phyloP scores from a whole-genome alignment of 306 rosid genomes.

The Vachellia collinsii region DNA sequence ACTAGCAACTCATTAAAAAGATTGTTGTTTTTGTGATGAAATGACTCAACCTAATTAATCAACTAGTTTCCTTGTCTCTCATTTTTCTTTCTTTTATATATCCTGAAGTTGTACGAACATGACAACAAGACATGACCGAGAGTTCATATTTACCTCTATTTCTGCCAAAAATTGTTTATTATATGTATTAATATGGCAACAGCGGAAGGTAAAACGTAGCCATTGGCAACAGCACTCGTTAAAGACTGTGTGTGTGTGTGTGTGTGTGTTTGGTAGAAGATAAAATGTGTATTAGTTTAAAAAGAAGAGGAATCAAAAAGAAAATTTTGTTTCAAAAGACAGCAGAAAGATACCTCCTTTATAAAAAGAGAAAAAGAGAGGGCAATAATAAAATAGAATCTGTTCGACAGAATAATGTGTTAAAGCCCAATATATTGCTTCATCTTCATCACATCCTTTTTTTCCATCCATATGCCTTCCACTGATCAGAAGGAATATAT shows the following conservation, averaged over 20 bases:
- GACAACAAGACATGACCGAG: not conserved
- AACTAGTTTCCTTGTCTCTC: not conserved
- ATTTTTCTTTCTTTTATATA: not conserved
- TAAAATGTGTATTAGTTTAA: constrained; percentile 20
- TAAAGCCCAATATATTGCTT: constrained; percentile 31
- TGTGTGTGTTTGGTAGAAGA: constrained; percentile 17
- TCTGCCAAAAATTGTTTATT: not conserved
- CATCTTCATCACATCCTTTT: constrained; percentile 31
- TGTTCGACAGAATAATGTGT: constrained; percentile 48
- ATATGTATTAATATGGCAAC: not conserved
- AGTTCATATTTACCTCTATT: not conserved
- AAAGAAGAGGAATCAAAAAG: constrained; percentile 38
- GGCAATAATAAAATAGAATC: constrained; percentile 64
- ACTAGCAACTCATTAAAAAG: not conserved
- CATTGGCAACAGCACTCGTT: not conserved
- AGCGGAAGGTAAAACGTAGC: not conserved
- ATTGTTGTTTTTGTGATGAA: constrained; percentile 29
- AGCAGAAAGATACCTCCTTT: constrained; percentile 63
- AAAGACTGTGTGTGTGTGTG: constrained; percentile 15
- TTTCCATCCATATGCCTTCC: constrained; percentile 42
- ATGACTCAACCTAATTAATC: constrained; percentile 15
- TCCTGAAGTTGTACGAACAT: not conserved
- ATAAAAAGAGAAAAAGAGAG: constrained; percentile 50
- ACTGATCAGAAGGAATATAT: constrained; percentile 31
- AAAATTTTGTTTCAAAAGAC: constrained; percentile 43